Evolutionary conservation across 352 stramenopile genomes (phyloP).

Genomic region (Phytophthora multivora): DNA sequence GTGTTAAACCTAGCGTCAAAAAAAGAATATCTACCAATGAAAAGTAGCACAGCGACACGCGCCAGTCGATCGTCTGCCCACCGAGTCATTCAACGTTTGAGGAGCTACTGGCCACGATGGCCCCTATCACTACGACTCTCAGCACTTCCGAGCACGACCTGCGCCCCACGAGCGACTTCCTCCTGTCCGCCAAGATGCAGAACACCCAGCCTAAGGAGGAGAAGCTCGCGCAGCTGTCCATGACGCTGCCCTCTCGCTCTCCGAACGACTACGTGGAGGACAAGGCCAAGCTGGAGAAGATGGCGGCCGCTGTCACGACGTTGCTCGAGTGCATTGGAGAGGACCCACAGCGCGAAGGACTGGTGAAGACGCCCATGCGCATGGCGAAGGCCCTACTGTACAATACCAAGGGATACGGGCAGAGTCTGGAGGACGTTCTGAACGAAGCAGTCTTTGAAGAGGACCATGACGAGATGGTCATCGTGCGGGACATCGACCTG

Average conservation of each 20-base stretch:
- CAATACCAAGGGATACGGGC: constrained; percentile 95
- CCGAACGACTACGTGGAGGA: constrained; percentile 77
- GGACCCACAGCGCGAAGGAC: constrained; percentile 93
- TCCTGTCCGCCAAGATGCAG: constrained; percentile 44
- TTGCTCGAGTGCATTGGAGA: constrained; percentile 96
- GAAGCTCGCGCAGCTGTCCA: constrained; percentile 56
- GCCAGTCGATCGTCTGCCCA: constrained; percentile 17
- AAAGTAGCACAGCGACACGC: background rate
- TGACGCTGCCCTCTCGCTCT: constrained; percentile 61
- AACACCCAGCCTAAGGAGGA: constrained; percentile 31
- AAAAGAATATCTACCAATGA: constrained; percentile 17
- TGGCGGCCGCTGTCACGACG: constrained; percentile 92
- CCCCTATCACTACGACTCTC: constrained; percentile 46
- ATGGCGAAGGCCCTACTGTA: constrained; percentile 97
- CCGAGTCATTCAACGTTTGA: constrained; percentile 10
- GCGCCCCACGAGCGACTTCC: constrained; percentile 16
- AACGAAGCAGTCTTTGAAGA: constrained; percentile 98
- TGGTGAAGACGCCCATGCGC: constrained; percentile 96
- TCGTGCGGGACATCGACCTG: constrained; percentile 99
- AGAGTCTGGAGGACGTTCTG: constrained; percentile 90
- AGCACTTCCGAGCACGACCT: constrained; percentile 24
- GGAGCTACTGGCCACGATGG: constrained; percentile 39
- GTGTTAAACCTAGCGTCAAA: background rate
- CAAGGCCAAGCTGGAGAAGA: constrained; percentile 88
- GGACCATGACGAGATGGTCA: constrained; percentile 99